Conservation (phyloP, 768 basidiomycete genomes). For the Trametes elegans region DNA sequence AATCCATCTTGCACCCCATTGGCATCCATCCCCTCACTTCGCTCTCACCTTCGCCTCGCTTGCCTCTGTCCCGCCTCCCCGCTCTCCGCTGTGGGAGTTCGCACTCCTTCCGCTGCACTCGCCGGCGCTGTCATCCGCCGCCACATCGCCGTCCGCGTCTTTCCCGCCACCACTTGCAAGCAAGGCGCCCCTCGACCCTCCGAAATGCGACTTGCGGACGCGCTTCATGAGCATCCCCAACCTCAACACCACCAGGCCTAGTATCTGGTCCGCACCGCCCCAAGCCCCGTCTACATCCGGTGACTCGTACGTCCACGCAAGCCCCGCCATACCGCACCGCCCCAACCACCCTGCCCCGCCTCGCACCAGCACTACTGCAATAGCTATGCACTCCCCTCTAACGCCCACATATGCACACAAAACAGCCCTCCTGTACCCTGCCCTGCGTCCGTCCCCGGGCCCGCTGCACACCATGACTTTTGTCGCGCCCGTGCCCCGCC, state of each 20-base stretch:
- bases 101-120: conserved; percentile 4
- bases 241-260: conserved; percentile 4
- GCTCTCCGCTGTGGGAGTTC: conserved; percentile 7
- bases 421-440: background rate
- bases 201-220: conserved; percentile 14
- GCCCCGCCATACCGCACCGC: conserved; percentile 4
- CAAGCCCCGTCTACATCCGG: background rate
- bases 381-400: conserved; percentile 9
- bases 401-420: conserved; percentile 7
- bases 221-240: conserved; percentile 10
- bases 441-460: background rate
- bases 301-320: background rate
- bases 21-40: conserved; percentile 11
- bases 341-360: conserved; percentile 8
- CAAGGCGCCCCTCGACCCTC: background rate
- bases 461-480: conserved; percentile 10
- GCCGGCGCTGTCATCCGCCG: conserved; percentile 1
- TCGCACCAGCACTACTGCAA: conserved; percentile 1
- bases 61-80: no score
- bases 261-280: background rate
- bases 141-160: conserved; percentile 1
- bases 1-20: conserved; percentile 12
- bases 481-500: conserved; percentile 5
- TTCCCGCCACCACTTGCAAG: background rate
- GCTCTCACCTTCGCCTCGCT: background rate